A percentile compares a stretch with the other conserved stretches of the same genome.
phyloP scores from a whole-genome alignment of 805 yeast species.

The Diddensiella transvaalensis region DNA sequence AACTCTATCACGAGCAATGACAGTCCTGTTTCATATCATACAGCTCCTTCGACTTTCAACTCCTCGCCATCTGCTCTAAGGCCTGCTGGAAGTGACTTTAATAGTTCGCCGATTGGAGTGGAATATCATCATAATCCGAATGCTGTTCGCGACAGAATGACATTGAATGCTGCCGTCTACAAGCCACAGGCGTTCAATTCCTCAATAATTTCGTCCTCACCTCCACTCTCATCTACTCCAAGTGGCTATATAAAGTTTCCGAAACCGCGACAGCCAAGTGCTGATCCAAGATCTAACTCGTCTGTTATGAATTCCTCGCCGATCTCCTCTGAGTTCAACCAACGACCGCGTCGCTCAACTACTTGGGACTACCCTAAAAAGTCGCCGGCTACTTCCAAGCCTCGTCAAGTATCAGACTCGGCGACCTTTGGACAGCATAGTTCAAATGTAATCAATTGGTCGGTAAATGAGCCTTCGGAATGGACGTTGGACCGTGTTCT shows the following conservation, averaged over 20 bases:
- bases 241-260: background rate
- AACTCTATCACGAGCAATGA: slow-evolving; percentile 5
- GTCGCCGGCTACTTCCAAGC: background rate
- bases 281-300: background rate
- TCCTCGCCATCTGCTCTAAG: slow-evolving; percentile 8
- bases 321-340: background rate
- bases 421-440: background rate
- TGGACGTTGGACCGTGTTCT: slow-evolving; percentile 72
- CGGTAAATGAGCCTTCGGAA: slow-evolving; percentile 50
- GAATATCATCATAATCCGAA: background rate
- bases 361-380: background rate
- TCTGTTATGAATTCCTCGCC: background rate
- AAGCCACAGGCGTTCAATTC: slow-evolving; percentile 4
- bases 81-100: background rate
- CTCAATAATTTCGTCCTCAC: background rate
- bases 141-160: slow-evolving; percentile 11
- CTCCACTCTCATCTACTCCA: background rate
- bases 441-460: slow-evolving; percentile 36
- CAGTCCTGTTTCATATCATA: slow-evolving; percentile 8
- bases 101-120: background rate
- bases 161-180: slow-evolving; percentile 15
- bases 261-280: background rate
- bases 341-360: background rate
- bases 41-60: slow-evolving; percentile 7
- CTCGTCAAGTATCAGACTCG: slow-evolving; percentile 5